phyloP scores from a whole-genome alignment of 192 early-diverging fungal species.

The Rhizoclosmatium sp. region DNA sequence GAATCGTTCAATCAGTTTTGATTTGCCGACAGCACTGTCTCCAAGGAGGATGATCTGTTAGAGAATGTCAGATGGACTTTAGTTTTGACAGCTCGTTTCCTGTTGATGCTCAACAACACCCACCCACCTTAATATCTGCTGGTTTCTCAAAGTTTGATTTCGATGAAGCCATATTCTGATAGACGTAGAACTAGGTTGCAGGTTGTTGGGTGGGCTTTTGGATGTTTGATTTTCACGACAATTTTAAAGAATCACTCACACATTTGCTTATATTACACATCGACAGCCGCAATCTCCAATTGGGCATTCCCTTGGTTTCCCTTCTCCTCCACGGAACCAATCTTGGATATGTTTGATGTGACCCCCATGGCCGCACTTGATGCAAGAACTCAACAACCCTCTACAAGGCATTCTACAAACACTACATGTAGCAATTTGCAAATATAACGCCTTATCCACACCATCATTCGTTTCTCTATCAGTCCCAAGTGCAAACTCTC shows the following conservation, averaged over 20 bases:
- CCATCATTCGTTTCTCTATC: neutral
- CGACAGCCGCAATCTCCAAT: slow-evolving; percentile 27
- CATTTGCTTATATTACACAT: slow-evolving; percentile 18
- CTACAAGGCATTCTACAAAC: slow-evolving; percentile 28
- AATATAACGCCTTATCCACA: neutral
- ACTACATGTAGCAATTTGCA: slow-evolving; percentile 17
- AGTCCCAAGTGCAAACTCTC: neutral
- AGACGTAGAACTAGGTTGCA: too few species aligned
- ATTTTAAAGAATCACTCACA: neutral
- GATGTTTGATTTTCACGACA: too few species aligned
- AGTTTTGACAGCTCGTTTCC: too few species aligned
- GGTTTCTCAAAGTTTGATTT: slow-evolving; percentile 1
- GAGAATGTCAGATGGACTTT: neutral
- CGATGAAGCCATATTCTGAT: neutral
- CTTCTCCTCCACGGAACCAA: slow-evolving; percentile 18
- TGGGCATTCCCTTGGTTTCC: neutral
- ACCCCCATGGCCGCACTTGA: slow-evolving; percentile 29
- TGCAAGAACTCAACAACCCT: slow-evolving; percentile 18
- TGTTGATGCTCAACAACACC: too few species aligned
- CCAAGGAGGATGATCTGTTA: slow-evolving; percentile 67
- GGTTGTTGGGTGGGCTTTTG: too few species aligned
- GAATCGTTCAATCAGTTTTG: slow-evolving; percentile 68
- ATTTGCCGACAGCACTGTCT: slow-evolving; percentile 69
- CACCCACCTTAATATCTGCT: slow-evolving; percentile 23
- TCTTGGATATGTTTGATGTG: slow-evolving; percentile 26